These are phyloP conservation scores for Hsuehochloa calcarea DNA, from an alignment of 176 grass and related monocot genomes.

Conservation along the genomic window DNA sequence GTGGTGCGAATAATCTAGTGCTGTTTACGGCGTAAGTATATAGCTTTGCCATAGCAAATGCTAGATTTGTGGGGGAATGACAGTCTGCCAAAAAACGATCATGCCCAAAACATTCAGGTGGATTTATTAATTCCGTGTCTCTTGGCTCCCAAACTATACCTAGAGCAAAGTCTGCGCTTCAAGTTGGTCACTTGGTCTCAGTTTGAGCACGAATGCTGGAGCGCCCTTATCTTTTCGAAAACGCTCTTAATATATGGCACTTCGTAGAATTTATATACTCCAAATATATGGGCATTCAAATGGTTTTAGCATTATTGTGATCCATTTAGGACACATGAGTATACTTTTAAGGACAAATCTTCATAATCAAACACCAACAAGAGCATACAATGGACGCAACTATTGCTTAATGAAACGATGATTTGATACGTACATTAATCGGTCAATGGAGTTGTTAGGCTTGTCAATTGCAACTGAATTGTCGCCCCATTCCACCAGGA, in stretches of 20 bases:
- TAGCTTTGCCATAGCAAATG: too few species aligned
- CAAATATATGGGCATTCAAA: not conserved
- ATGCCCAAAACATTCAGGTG: too few species aligned
- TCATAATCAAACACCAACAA: not conserved
- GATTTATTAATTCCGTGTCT: too few species aligned
- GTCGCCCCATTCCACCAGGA: not conserved
- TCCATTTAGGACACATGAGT: not conserved
- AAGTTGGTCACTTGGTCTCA: not conserved
- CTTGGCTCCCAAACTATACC: too few species aligned
- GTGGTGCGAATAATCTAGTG: too few species aligned
- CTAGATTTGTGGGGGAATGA: not conserved
- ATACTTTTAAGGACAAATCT: not conserved
- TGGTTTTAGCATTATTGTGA: not conserved
- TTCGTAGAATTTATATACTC: not conserved
- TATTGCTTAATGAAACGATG: not conserved
- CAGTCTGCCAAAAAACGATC: not conserved
- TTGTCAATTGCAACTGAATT: not conserved
- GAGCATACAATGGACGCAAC: not conserved
- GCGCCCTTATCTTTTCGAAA: too few species aligned
- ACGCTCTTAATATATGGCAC: too few species aligned
- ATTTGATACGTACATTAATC: not conserved
- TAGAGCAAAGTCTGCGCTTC: not conserved
- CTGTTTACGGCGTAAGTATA: too few species aligned
- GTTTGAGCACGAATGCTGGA: not conserved
- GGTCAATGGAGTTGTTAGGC: slow-evolving; percentile 42